Base-by-base conservation (phyloP, 768 basidiomycete genomes). In the Lactarius indigo region DNA sequence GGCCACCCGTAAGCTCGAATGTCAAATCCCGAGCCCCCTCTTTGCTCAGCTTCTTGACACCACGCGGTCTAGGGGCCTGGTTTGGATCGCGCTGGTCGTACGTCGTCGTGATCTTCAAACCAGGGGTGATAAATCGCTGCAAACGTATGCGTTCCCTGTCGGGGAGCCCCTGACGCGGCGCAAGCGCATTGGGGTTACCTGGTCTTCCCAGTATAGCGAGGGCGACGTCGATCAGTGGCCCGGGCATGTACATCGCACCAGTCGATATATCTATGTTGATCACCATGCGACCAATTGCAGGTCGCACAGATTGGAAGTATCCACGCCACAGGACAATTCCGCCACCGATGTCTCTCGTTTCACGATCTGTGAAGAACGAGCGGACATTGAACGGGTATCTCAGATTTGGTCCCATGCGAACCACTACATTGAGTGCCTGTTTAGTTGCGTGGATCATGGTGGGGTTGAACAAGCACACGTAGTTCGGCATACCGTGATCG, bases 181-280 rank as follows among this genome's bases (percentile, higher is more conserved):
- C 77, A 8, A 84, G 72, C 5, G 77, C 61, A 15, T 78, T 73
- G 0, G 79, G 75, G 52, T 77, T 65, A 31, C 62, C 42, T 2
- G 72, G 73, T 41, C 64, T 75, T 0, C 76, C 78, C 15, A 90
- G 72, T 72, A 84, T 84, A 4, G 86, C 85, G 5, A 88, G 74
- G 65, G 87, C 86, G 0, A 92, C 76, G 2, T 79, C 74, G 63
- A 90, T 76, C 1, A 93, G 78, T 0, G 79, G 73, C 0, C 92
- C 91, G 0, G 83, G 76, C 70, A 84, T 85, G 73, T 88, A 92
- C 87, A 93, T 90, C 33, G 86, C 83, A 0, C 87, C 91, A 0
- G 91, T 90, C 0, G 87, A 85, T 57, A 91, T 89, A 68, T 93
- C 91, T 69, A 93, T 81, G 65, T 92, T 93, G 70, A 92, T 79